Evolutionary conservation across 768 basidiomycete genomes (phyloP).

Genomic region (Naganishia randhawae): DNA sequence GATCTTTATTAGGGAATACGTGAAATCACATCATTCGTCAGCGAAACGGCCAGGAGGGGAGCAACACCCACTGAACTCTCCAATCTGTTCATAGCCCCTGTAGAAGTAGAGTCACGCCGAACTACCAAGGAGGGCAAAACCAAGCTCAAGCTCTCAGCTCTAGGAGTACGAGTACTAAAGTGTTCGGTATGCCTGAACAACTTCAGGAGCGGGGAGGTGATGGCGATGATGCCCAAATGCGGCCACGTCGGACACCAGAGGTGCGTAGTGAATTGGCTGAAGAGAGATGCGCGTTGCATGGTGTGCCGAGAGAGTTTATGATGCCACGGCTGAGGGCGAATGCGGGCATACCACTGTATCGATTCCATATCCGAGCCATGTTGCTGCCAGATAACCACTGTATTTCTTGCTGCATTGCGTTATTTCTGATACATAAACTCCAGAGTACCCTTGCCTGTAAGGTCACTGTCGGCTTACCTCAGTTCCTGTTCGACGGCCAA

Average conservation of each 20-base stretch:
- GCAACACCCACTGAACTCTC: slow-evolving; percentile 35
- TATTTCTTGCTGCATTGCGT: neutral
- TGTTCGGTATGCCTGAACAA: slow-evolving; percentile 71
- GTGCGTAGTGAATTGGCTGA: slow-evolving; percentile 65
- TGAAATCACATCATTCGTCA: slow-evolving; percentile 62
- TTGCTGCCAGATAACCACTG: neutral
- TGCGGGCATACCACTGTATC: slow-evolving; percentile 9
- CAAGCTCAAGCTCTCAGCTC: slow-evolving; percentile 65
- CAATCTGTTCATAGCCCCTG: slow-evolving; percentile 44
- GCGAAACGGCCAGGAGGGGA: slow-evolving; percentile 54
- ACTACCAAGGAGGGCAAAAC: slow-evolving; percentile 63
- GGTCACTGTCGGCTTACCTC: no score
- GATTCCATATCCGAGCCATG: neutral
- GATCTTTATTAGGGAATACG: slow-evolving; percentile 58
- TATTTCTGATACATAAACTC: neutral
- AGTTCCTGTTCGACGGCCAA: no score
- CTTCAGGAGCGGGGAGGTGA: slow-evolving; percentile 62
- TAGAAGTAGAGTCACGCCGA: slow-evolving; percentile 62
- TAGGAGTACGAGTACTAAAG: slow-evolving; percentile 64
- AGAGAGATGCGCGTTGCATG: slow-evolving; percentile 62
- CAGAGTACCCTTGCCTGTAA: no score
- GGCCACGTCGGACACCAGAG: slow-evolving; percentile 61
- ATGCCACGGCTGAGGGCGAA: neutral
- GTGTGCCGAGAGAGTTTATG: slow-evolving; percentile 56
- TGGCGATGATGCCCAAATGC: slow-evolving; percentile 60